These are phyloP conservation scores for Grosmannia penicillata DNA, from an alignment of 2,329 filamentous ascomycete genomes.

Conservation along the genomic window DNA sequence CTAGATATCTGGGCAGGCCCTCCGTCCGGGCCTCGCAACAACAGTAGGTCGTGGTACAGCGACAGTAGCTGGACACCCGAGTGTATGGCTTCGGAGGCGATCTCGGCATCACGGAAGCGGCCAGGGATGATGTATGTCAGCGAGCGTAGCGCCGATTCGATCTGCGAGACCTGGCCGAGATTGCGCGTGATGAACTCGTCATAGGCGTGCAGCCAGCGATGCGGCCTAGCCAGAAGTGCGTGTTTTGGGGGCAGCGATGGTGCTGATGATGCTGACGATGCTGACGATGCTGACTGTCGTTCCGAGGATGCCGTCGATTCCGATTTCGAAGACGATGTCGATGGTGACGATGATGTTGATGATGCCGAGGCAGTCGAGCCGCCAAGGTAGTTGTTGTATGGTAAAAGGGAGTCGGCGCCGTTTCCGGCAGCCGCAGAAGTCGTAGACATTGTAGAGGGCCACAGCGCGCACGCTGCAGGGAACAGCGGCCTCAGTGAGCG, in stretches of 20 bases:
- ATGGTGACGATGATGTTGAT: too few species aligned
- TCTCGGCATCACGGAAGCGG: constrained; percentile 80
- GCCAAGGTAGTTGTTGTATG: too few species aligned
- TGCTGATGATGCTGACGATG: neutral
- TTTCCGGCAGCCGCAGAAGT: too few species aligned
- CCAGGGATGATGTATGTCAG: constrained; percentile 93
- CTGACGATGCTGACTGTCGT: neutral
- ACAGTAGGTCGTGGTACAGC: constrained; percentile 80
- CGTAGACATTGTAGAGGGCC: too few species aligned
- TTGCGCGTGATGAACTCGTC: constrained; percentile 92
- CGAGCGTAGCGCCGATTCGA: constrained; percentile 83
- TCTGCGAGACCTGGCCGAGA: constrained; percentile 81
- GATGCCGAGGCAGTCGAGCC: too few species aligned
- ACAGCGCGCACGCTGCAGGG: too few species aligned
- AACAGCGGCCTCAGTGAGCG: too few species aligned
- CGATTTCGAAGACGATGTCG: neutral
- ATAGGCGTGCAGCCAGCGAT: constrained; percentile 57
- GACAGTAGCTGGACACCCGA: constrained; percentile 81
- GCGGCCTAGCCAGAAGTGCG: constrained; percentile 26
- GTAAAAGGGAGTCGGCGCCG: too few species aligned
- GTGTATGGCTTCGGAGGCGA: constrained; percentile 85
- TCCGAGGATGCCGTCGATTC: too few species aligned
- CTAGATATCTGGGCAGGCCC: neutral
- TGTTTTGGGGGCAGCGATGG: neutral
- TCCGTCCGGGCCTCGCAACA: constrained; percentile 33